phyloP scores from a whole-genome alignment of 2,329 filamentous ascomycete species.

The Metarhizium album region DNA sequence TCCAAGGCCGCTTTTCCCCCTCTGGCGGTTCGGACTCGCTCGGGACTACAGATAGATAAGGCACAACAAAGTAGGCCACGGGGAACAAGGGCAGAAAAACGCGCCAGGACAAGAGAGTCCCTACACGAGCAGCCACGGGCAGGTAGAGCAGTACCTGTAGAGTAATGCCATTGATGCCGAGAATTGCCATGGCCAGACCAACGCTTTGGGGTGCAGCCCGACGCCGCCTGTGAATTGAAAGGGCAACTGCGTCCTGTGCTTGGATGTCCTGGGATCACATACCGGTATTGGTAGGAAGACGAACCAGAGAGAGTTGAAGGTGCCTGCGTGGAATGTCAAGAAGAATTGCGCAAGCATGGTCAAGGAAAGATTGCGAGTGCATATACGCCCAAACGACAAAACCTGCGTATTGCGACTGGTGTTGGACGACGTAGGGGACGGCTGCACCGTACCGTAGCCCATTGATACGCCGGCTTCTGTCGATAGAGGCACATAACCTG shows the following conservation, averaged over 20 bases:
- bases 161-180: conserved; percentile 64
- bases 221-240: conserved; percentile 65
- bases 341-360: conserved; percentile 57
- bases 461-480: conserved; percentile 14
- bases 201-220: conserved; percentile 62
- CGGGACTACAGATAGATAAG: conserved; percentile 60
- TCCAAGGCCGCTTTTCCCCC: conserved; percentile 38
- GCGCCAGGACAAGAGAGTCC: conserved; percentile 57
- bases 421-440: conserved; percentile 5
- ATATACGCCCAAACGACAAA: conserved; percentile 42
- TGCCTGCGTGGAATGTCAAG: conserved; percentile 62
- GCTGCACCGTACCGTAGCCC: background rate
- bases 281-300: conserved; percentile 66
- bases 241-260: conserved; percentile 28
- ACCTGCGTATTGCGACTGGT: conserved; percentile 30
- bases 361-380: conserved; percentile 41
- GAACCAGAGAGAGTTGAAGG: conserved; percentile 68
- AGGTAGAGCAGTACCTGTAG: conserved; percentile 56
- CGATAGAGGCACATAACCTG: conserved; percentile 14
- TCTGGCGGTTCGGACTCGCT: conserved; percentile 35
- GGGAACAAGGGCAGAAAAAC: conserved; percentile 62
- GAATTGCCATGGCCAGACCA: conserved; percentile 64
- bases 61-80: conserved; percentile 56
- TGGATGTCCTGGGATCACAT: conserved; percentile 29
- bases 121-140: conserved; percentile 51